Evolutionary conservation across 441 rosid genomes (phyloP), one percentile per base, ranked within the genome.

Genomic region (Populus hybrid): DNA sequence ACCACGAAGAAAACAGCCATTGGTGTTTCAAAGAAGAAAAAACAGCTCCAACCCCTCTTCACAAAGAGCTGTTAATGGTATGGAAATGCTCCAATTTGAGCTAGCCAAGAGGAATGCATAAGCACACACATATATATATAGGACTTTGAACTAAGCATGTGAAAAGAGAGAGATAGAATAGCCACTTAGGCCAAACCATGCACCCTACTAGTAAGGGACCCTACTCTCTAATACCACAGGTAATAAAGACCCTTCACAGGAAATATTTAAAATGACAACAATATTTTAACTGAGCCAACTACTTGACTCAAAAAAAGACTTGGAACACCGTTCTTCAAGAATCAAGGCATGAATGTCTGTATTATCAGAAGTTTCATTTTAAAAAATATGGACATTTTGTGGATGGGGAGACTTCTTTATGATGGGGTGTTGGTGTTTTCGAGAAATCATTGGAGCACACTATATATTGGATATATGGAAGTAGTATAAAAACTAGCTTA

Each of bases 1-100:
- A 87, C 68, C 82, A 85, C 82, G 84, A 91, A 75, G 71, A 88
- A 69, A 77, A 87, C 76, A 35, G 91, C 94, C 99, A 93, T 95
- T 88, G 90, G 50, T 81, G 78, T 69, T 78, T 36, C 35, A 50
- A 35, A 68, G 71, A 35, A 31, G 21, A 31, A 59, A 56, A 24
- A 67, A 72, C 72, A 70, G 14, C 81, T 68, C 26, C 77, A 74
- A 70, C 26, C 76, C 79, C 79, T 40, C 81, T 74, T 33, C 77
- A 11, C 36, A 31, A 65, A 69, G 42, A 64, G 73, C 69, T 82
- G 81, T 56, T 77, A 76, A 76, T 77, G 90, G 70, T 71, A 73
- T 72, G 82, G 83, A 77, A 78, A 82, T 74, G 83, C 78, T 85
- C 69, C 69, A 72, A 81, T 63, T 76, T 79, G 70, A 79, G 71